These are phyloP conservation scores for Tetracentron sinense DNA, from an alignment of 164 flowering plant species.

Conservation along the genomic window DNA sequence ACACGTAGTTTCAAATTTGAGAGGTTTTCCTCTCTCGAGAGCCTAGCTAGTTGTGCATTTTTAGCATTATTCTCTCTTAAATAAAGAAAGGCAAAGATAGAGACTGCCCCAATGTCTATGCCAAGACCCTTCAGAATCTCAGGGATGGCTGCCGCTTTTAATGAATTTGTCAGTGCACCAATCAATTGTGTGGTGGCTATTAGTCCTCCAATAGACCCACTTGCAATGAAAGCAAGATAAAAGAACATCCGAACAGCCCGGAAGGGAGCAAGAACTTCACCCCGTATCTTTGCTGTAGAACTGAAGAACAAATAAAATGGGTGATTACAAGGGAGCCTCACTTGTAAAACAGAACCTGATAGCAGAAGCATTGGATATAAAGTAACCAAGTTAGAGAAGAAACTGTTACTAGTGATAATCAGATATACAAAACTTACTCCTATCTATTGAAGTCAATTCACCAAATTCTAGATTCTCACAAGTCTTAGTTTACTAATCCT, in stretches of 20 bases:
- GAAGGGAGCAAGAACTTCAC: conserved; percentile 94
- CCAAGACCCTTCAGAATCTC: conserved; percentile 65
- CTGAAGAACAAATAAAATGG: conserved; percentile 42
- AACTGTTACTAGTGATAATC: not conserved
- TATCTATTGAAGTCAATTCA: not conserved
- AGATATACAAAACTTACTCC: not conserved
- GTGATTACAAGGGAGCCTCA: conserved; percentile 14
- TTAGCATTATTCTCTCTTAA: conserved; percentile 62
- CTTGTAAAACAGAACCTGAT: conserved; percentile 17
- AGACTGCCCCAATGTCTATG: conserved; percentile 77
- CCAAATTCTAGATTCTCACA: no score
- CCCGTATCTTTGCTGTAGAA: conserved; percentile 79
- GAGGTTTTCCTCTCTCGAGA: conserved; percentile 82
- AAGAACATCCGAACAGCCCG: conserved; percentile 95
- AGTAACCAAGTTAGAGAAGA: conserved; percentile 4
- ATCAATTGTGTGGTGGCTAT: conserved; percentile 70
- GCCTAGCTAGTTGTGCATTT: conserved; percentile 75
- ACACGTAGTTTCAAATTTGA: conserved; percentile 85
- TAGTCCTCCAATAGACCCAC: conserved; percentile 74
- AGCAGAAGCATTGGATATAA: not conserved
- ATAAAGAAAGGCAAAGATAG: conserved; percentile 72
- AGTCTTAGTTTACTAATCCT: no score
- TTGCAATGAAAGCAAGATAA: conserved; percentile 87
- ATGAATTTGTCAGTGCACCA: conserved; percentile 56
- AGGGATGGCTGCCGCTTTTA: conserved; percentile 46